Evolutionary conservation across 768 basidiomycete species (phyloP).

Genomic region (Chlorophyllum brunneum): DNA sequence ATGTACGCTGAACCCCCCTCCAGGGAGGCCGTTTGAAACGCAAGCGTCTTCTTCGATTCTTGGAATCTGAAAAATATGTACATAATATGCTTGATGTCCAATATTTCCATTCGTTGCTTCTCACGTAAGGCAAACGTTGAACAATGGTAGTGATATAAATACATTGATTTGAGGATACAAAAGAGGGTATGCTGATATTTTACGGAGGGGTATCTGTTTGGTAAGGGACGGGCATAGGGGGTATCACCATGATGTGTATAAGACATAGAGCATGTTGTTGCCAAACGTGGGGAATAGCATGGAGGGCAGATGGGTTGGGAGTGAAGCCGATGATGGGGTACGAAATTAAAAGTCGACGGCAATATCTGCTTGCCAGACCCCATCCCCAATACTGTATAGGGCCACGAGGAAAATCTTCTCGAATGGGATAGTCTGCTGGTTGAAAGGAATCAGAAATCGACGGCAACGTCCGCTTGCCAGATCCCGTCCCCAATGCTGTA

Average conservation of each 20-base stretch:
- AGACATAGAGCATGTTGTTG: background rate
- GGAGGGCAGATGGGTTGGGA: background rate
- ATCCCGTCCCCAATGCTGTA: constrained; percentile 38
- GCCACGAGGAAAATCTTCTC: constrained; percentile 41
- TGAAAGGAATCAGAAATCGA: constrained; percentile 27
- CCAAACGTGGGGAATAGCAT: background rate
- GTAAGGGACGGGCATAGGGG: background rate
- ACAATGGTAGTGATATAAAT: too few species aligned
- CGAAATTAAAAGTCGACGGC: constrained; percentile 28
- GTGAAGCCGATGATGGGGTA: background rate
- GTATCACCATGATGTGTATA: too few species aligned
- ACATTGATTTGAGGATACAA: too few species aligned
- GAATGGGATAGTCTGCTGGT: constrained; percentile 31
- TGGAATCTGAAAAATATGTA: background rate
- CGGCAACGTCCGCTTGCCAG: constrained; percentile 50
- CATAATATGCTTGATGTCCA: too few species aligned
- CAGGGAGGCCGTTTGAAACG: background rate
- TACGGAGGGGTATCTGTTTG: background rate
- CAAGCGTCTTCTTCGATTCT: background rate
- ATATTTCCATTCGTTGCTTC: too few species aligned
- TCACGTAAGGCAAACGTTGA: too few species aligned
- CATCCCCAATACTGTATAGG: constrained; percentile 37
- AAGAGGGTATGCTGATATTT: background rate
- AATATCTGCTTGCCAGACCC: constrained; percentile 50
- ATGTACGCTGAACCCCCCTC: background rate